A percentile compares a stretch with the other conserved stretches of the same genome.
phyloP scores from a whole-genome alignment of 768 basidiomycete genomes.

The Mycena haematopus region DNA sequence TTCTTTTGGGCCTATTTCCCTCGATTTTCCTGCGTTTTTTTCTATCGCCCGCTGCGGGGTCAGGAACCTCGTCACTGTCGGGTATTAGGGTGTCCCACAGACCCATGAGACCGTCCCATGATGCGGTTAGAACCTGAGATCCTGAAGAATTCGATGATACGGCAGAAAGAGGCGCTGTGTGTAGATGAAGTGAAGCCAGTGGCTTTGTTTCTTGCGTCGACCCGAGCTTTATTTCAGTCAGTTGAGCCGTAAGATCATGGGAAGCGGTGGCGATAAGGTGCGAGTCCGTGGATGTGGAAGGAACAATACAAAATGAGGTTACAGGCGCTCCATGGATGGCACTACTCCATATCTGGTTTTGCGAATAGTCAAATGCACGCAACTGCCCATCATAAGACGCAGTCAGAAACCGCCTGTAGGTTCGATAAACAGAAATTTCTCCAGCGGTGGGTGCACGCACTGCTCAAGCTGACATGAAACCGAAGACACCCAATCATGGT shows the following conservation, averaged over 20 bases:
- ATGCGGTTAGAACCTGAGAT: slow-evolving; percentile 76
- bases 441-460: slow-evolving; percentile 42
- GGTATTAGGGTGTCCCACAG: slow-evolving; percentile 78
- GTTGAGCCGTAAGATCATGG: slow-evolving; percentile 77
- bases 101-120: slow-evolving; percentile 89
- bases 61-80: slow-evolving; percentile 64
- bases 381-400: slow-evolving; percentile 83
- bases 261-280: slow-evolving; percentile 70
- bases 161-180: slow-evolving; percentile 81
- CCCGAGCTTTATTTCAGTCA: slow-evolving; percentile 50
- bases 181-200: slow-evolving; percentile 80
- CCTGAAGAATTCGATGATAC: slow-evolving; percentile 62
- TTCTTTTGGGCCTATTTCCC: slow-evolving; percentile 53
- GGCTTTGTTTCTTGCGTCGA: slow-evolving; percentile 40
- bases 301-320: slow-evolving; percentile 66
- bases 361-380: slow-evolving; percentile 75
- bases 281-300: slow-evolving; percentile 38
- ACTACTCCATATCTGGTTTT: slow-evolving; percentile 57
- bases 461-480: slow-evolving; percentile 66
- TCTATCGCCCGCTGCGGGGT: slow-evolving; percentile 41
- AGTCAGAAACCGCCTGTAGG: slow-evolving; percentile 70
- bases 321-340: slow-evolving; percentile 68
- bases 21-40: slow-evolving; percentile 73
- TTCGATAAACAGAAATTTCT: slow-evolving; percentile 10
- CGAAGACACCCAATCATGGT: slow-evolving; percentile 94